Conservation (phyloP, 2,329 filamentous ascomycete genomes). For the Calycina herbarum region DNA sequence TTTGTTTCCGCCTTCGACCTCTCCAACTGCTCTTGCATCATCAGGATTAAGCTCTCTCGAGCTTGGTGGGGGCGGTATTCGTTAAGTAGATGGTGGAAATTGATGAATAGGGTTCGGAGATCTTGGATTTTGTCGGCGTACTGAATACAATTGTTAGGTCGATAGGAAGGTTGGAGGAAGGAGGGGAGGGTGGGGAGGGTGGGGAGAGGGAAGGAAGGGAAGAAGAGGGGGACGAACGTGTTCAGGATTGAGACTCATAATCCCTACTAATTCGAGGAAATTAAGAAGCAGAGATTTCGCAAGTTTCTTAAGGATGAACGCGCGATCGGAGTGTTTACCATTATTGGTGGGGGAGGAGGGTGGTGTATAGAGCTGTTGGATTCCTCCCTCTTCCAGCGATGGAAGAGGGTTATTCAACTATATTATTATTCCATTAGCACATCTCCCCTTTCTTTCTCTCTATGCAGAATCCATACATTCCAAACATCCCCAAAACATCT, state of each 20-base stretch:
- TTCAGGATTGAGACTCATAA: slow-evolving; percentile 66
- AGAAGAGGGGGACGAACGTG: slow-evolving; percentile 40
- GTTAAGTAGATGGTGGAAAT: slow-evolving; percentile 91
- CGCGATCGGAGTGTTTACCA: slow-evolving; percentile 60
- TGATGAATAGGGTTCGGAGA: slow-evolving; percentile 79
- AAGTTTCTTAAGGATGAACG: slow-evolving; percentile 71
- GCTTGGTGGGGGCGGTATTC: slow-evolving; percentile 93
- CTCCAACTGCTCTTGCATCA: slow-evolving; percentile 85
- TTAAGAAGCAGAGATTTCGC: slow-evolving; percentile 84
- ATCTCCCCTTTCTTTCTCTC: not conserved
- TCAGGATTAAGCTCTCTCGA: slow-evolving; percentile 78
- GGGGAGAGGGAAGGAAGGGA: not conserved
- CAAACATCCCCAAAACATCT: slow-evolving; percentile 71
- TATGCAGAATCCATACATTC: slow-evolving; percentile 44
- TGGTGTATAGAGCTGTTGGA: slow-evolving; percentile 64
- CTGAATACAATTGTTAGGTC: too few relatives aligned
- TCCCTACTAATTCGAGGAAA: slow-evolving; percentile 80
- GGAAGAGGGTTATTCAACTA: slow-evolving; percentile 62
- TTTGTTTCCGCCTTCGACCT: slow-evolving; percentile 71
- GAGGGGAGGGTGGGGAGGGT: not conserved
- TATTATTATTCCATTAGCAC: slow-evolving; percentile 21
- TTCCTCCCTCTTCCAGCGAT: slow-evolving; percentile 67
- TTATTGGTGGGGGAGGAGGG: slow-evolving; percentile 40
- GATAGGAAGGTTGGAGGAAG: not conserved
- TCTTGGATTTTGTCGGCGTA: slow-evolving; percentile 74